Percentiles rank a stretch among this genome's conserved stretches.
These are phyloP conservation scores for Syncephalastrum monosporum DNA, from an alignment of 371 early-diverging fungal genomes.

Conservation along the genomic window DNA sequence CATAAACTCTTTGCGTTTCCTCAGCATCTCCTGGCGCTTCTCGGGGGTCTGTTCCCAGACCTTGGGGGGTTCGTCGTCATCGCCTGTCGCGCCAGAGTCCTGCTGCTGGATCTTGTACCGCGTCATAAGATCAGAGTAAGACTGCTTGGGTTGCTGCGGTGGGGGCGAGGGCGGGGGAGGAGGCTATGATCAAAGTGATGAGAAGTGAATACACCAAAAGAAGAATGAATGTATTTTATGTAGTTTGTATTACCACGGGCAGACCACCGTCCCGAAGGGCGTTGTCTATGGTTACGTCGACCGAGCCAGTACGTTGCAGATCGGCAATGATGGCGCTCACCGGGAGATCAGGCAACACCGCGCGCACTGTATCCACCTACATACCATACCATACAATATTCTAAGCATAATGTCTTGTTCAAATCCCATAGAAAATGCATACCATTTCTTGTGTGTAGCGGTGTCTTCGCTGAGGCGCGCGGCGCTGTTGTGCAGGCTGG, in stretches of 20 bases:
- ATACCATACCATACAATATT: constrained; percentile 1
- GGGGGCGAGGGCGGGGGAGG: constrained; percentile 24
- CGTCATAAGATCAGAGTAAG: constrained; percentile 46
- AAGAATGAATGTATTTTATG: too few relatives aligned
- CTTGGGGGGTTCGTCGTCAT: constrained; percentile 55
- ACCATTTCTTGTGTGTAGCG: constrained; percentile 66
- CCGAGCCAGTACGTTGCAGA: constrained; percentile 84
- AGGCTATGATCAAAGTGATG: constrained; percentile 11
- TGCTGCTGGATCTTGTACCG: constrained; percentile 54
- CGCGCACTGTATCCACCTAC: constrained; percentile 72
- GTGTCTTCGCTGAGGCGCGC: constrained; percentile 31
- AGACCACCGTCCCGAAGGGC: constrained; percentile 76
- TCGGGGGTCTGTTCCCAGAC: constrained; percentile 77
- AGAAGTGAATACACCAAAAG: neutral
- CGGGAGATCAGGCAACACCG: constrained; percentile 88
- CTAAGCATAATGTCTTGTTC: constrained; percentile 1
- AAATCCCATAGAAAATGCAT: constrained; percentile 5
- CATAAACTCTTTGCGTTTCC: constrained; percentile 86
- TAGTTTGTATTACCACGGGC: constrained; percentile 54
- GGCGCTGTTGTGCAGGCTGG: constrained; percentile 33
- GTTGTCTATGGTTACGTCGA: constrained; percentile 86
- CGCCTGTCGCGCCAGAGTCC: constrained; percentile 6
- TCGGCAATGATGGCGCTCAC: constrained; percentile 82
- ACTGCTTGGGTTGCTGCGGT: constrained; percentile 24
- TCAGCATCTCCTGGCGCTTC: constrained; percentile 74